These are phyloP conservation scores for Furcasterigmium sp. DNA, from an alignment of 2,329 filamentous ascomycete species.

Conservation along the genomic window DNA sequence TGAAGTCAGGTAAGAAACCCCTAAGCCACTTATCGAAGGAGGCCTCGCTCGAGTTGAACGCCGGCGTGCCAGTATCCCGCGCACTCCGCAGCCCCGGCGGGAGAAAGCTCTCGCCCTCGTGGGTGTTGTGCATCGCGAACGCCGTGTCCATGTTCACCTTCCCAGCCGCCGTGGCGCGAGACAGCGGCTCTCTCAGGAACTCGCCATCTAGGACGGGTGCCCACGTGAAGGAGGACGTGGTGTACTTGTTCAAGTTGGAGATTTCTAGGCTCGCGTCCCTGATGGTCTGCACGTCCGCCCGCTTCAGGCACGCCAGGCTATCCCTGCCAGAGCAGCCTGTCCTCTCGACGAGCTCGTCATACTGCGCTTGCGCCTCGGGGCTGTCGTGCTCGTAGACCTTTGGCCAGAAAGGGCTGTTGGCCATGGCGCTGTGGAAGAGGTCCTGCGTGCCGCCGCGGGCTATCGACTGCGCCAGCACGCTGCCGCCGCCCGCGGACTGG, in stretches of 20 bases:
- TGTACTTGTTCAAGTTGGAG: slow-evolving; percentile 43
- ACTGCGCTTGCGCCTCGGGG: slow-evolving; percentile 45
- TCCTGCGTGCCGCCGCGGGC: slow-evolving; percentile 8
- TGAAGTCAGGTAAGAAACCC: slow-evolving; percentile 47
- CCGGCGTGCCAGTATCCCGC: slow-evolving; percentile 22
- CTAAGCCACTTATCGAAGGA: slow-evolving; percentile 48
- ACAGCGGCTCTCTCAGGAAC: slow-evolving; percentile 45
- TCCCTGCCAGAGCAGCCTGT: slow-evolving; percentile 40
- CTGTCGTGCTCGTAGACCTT: slow-evolving; percentile 50
- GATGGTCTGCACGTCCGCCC: slow-evolving; percentile 44
- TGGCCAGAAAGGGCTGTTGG: slow-evolving; percentile 52
- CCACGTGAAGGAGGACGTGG: slow-evolving; percentile 53
- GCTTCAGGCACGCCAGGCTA: slow-evolving; percentile 51
- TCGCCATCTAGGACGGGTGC: slow-evolving; percentile 53
- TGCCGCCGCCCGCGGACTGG: slow-evolving; percentile 20
- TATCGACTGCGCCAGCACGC: slow-evolving; percentile 11
- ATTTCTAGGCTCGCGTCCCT: slow-evolving; percentile 46
- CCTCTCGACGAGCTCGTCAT: slow-evolving; percentile 36
- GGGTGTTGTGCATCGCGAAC: slow-evolving; percentile 55
- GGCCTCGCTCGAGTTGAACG: slow-evolving; percentile 43
- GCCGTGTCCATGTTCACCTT: slow-evolving; percentile 38
- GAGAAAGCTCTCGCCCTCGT: slow-evolving; percentile 59
- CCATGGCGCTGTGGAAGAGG: slow-evolving; percentile 18
- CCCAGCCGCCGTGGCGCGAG: slow-evolving; percentile 29
- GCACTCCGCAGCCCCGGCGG: slow-evolving; percentile 38